Base-by-base conservation (phyloP, 2,329 filamentous ascomycete genomes). In the Trematosphaeria pertusa region DNA sequence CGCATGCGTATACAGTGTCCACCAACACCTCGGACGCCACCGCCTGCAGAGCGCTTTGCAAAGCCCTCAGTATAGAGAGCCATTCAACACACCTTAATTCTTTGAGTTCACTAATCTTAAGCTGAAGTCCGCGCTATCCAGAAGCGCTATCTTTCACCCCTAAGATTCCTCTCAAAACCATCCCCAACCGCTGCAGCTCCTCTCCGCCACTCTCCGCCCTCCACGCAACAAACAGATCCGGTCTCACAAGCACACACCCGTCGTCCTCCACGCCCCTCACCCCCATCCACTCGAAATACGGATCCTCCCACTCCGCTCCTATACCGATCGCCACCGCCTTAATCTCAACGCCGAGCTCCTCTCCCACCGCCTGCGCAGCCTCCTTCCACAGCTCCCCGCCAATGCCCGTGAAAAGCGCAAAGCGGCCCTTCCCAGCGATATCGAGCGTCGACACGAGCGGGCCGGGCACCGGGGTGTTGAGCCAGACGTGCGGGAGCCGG, bases 401-500 rank as follows among this genome's bases (percentile, higher is more conserved):
- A n/a, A 81, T 76, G 0, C 84, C 82, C 0, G 78, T 66, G 42
- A 64, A 56, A 0, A 67, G 48, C 0, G 43, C 24, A 30, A 67
- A 65, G 0, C 37, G 11, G 0, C 81, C 79, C 38, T 85, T 73
- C 0, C 84, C 84, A 0, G 81, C 81, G 1, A 87, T 65, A 61
- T 87, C 84, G 35, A 83, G 78, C 0, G 83, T 86, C 1, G 82
- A 85, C 14, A 81, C 67, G 11, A 70, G 69, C 41, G 74, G 60
- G 8, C 69, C 67, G 0, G 82, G 78, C 9, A 73, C 56, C 5
- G 71, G 57, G 15, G 73, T 75, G 65, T 84, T 81, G 12, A 87
- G 68, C 85, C 85, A 87, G 0, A 75, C 83, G 64, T 88, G 85
- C 4, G 85, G 85, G 17, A 87, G 66, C 2, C 84, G 73, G 21